A percentile compares a stretch with the other conserved stretches of the same genome.
phyloP scores from a whole-genome alignment of 305 asterid species.

The Rubia tinctorum region DNA sequence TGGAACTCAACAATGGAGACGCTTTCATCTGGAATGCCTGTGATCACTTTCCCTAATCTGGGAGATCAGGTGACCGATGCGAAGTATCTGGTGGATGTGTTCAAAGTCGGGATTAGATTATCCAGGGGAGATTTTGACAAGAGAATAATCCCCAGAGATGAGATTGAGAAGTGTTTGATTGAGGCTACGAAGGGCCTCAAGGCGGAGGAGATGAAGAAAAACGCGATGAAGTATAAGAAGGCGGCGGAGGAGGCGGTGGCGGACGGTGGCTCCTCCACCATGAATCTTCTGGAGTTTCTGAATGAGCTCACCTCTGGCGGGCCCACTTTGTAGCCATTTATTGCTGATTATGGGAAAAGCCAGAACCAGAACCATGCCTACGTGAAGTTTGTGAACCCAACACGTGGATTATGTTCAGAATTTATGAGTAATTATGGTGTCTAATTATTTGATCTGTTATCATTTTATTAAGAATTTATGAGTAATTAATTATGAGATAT shows the following conservation, averaged over 20 bases:
- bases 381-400: too few species aligned
- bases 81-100: slow-evolving; percentile 66
- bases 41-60: slow-evolving; percentile 73
- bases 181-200: slow-evolving; percentile 39
- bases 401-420: too few species aligned
- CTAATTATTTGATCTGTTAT: too few species aligned
- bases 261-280: slow-evolving; percentile 56
- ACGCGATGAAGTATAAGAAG: slow-evolving; percentile 60
- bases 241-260: slow-evolving; percentile 63
- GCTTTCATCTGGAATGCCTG: slow-evolving; percentile 59
- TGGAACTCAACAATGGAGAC: slow-evolving; percentile 91
- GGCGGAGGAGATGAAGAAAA: slow-evolving; percentile 47
- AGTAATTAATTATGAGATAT: too few species aligned
- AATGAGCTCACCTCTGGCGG: neutral
- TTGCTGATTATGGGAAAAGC: too few species aligned
- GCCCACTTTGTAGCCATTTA: too few species aligned
- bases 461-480: too few species aligned
- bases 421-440: too few species aligned
- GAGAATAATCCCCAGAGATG: slow-evolving; percentile 43
- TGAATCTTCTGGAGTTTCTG: slow-evolving; percentile 28
- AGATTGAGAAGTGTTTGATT: slow-evolving; percentile 48
- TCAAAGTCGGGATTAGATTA: slow-evolving; percentile 56
- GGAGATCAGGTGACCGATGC: slow-evolving; percentile 94
- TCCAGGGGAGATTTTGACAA: slow-evolving; percentile 66
- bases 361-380: too few species aligned